Evolutionary conservation across 2,329 filamentous ascomycete genomes (phyloP), one percentile per base, ranked within the genome.

Genomic region (Pseudogymnoascus sp.): DNA sequence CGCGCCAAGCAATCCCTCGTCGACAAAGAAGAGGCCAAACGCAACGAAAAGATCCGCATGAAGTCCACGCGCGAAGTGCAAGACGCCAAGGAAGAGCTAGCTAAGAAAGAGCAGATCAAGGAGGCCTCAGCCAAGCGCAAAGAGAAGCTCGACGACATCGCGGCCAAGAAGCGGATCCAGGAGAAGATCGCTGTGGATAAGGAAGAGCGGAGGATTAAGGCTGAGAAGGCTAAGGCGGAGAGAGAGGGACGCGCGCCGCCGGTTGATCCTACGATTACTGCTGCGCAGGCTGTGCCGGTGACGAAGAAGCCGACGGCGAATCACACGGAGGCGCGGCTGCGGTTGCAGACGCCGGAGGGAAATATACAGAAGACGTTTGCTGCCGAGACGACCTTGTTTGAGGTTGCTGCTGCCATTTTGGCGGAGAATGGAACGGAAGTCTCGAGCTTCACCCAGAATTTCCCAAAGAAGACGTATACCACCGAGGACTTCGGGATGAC

Each of bases 161-260:
- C 91, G 46, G 93, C 91, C 10, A 95, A 93, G 81, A 90, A 89
- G 76, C 86, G 90, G 37, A 93, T 97, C 75, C 89, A 92, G 77
- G 93, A 91, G 63, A 93, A 93, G 82, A 96, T 99, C 67, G 93
- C 95, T 69, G 93, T 90, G 12, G 93, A 98, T 78, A 97, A 96
- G 80, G 89, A 91, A 69, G 92, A 93, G 71, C 87, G 95, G 62
- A 87, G 90, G 67, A 83, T 89, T 67, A 96, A 95, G 75, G 88
- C 91, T 2, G 95, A 96, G 72, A 81, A 86, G 63, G 90, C 91
- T 70, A 96, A 93, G 78, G 93, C 93, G 0, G 85, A 86, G 62
- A 84, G 93, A n/a, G 90, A 92, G 68, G 93, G 93, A n/a, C 81
- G 84, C 62, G 78, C 79, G 14, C 74, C 78, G 24, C 80, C 83